A percentile compares a stretch with the other conserved stretches of the same genome.
phyloP scores from a whole-genome alignment of 2,329 filamentous ascomycete species.

The Dryadomyces quercivorus region DNA sequence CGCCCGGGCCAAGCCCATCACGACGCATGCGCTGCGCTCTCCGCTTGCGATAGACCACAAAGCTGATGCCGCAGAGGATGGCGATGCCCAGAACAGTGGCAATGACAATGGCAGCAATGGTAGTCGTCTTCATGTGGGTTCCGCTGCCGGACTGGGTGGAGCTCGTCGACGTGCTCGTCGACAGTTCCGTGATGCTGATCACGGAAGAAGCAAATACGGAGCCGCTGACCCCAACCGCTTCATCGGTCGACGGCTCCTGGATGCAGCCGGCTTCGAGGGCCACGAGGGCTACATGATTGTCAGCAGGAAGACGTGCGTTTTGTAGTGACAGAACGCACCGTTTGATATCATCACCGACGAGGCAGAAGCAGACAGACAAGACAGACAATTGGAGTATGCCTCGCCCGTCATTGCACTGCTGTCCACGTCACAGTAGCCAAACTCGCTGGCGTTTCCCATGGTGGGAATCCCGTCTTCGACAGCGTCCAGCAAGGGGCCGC shows the following conservation, averaged over 20 bases:
- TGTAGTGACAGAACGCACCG: slow-evolving; percentile 26
- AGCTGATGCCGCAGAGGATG: slow-evolving; percentile 25
- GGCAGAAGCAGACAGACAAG: slow-evolving; percentile 31
- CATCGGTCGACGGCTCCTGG: slow-evolving; percentile 26
- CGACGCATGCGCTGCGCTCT: slow-evolving; percentile 22
- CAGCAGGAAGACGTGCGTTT: neutral
- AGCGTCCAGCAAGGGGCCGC: slow-evolving; percentile 29
- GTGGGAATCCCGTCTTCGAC: slow-evolving; percentile 28
- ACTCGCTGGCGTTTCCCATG: slow-evolving; percentile 22
- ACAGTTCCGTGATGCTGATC: slow-evolving; percentile 22
- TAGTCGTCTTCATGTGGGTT: slow-evolving; percentile 21
- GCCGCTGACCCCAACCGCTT: slow-evolving; percentile 17
- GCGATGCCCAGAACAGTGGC: slow-evolving; percentile 26
- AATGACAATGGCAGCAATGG: slow-evolving; percentile 32
- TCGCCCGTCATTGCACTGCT: slow-evolving; percentile 22
- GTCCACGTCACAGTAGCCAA: slow-evolving; percentile 33
- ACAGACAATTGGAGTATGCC: slow-evolving; percentile 27
- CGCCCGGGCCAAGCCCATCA: slow-evolving; percentile 4
- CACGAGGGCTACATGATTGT: slow-evolving; percentile 28
- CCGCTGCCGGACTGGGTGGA: slow-evolving; percentile 6
- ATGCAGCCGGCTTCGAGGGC: slow-evolving; percentile 39
- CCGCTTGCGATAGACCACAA: slow-evolving; percentile 33
- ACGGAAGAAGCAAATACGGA: slow-evolving; percentile 15
- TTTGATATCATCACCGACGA: slow-evolving; percentile 34
- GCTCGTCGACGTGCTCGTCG: slow-evolving; percentile 13